phyloP scores from a whole-genome alignment of 176 grass and related monocot species.

The Eragrostis curvula region DNA sequence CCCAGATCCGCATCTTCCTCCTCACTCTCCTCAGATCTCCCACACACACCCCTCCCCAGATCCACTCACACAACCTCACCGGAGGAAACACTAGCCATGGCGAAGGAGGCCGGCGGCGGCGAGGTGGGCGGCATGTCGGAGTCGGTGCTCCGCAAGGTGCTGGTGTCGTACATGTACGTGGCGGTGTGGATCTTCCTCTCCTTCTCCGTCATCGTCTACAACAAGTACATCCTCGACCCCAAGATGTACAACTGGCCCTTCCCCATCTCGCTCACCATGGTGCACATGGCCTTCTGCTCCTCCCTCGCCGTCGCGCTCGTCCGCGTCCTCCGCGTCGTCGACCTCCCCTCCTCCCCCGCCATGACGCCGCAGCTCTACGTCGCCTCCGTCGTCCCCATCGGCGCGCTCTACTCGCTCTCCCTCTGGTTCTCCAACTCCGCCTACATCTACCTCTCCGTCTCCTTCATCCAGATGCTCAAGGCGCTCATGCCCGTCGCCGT shows the following conservation, averaged over 20 bases:
- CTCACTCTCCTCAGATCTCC: conserved; percentile 27
- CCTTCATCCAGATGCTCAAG: conserved; percentile 99
- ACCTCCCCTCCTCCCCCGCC: conserved; percentile 63
- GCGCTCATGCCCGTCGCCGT: conserved; percentile 98
- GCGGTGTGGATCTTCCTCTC: conserved; percentile 96
- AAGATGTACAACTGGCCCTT: conserved; percentile 99
- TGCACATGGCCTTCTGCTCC: conserved; percentile 98
- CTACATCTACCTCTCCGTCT: conserved; percentile 99
- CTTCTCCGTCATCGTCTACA: conserved; percentile 97
- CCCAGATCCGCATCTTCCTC: conserved; percentile 46
- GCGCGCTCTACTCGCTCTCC: conserved; percentile 88
- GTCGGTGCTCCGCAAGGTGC: conserved; percentile 81
- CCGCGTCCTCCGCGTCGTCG: conserved; percentile 78
- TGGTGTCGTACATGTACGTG: conserved; percentile 87
- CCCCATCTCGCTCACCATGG: conserved; percentile 97
- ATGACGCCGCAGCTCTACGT: conserved; percentile 77
- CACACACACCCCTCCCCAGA: not conserved
- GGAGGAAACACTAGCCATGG: conserved; percentile 49
- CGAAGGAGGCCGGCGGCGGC: conserved; percentile 44
- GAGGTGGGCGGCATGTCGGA: conserved; percentile 58
- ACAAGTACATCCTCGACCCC: conserved; percentile 99
- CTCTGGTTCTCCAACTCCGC: conserved; percentile 99
- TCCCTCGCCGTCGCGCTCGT: conserved; percentile 77
- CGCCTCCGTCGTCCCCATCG: conserved; percentile 84
- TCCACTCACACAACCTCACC: not conserved